A percentile compares a stretch with the other conserved stretches of the same genome.
phyloP scores from a whole-genome alignment of 2,329 filamentous ascomycete species.

The Phialophora chinensis region DNA sequence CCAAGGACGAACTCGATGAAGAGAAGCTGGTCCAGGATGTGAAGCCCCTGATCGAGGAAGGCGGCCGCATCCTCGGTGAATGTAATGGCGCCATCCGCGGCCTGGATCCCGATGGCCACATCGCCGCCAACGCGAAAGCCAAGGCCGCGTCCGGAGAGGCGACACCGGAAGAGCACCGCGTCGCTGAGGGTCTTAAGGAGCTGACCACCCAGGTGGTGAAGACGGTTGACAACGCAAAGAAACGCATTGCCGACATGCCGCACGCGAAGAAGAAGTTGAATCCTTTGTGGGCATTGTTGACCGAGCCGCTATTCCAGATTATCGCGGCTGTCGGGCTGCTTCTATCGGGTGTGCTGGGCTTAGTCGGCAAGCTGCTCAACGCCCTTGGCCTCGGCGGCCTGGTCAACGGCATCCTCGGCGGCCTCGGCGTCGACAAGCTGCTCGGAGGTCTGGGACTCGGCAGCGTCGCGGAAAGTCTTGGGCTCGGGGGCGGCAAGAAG shows the following conservation, averaged over 20 bases:
- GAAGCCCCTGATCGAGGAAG: slow-evolving; percentile 87
- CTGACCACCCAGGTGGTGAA: slow-evolving; percentile 79
- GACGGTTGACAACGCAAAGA: slow-evolving; percentile 86
- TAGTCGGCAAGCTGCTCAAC: slow-evolving; percentile 80
- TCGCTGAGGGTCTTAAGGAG: slow-evolving; percentile 84
- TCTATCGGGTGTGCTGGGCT: slow-evolving; percentile 79
- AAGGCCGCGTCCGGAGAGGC: slow-evolving; percentile 76
- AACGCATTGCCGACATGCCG: slow-evolving; percentile 87
- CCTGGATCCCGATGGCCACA: slow-evolving; percentile 85
- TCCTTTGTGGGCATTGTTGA: slow-evolving; percentile 81
- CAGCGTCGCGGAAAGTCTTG: slow-evolving; percentile 56
- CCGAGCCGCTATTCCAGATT: slow-evolving; percentile 90
- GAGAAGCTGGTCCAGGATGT: slow-evolving; percentile 85
- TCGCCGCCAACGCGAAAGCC: slow-evolving; percentile 83
- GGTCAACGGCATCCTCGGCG: slow-evolving; percentile 78
- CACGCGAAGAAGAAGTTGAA: slow-evolving; percentile 95
- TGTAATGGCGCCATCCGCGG: slow-evolving; percentile 85
- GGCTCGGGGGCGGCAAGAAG: slow-evolving; percentile 61
- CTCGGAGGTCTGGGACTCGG: slow-evolving; percentile 73
- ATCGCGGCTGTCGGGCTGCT: slow-evolving; percentile 85
- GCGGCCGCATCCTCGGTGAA: slow-evolving; percentile 78
- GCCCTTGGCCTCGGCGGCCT: slow-evolving; percentile 82
- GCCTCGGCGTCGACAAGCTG: slow-evolving; percentile 76
- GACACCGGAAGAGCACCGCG: slow-evolving; percentile 79
- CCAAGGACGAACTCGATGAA: slow-evolving; percentile 87